Evolutionary conservation across 148 eudicot species (phyloP).

Genomic region (Dianthus caryophyllus): DNA sequence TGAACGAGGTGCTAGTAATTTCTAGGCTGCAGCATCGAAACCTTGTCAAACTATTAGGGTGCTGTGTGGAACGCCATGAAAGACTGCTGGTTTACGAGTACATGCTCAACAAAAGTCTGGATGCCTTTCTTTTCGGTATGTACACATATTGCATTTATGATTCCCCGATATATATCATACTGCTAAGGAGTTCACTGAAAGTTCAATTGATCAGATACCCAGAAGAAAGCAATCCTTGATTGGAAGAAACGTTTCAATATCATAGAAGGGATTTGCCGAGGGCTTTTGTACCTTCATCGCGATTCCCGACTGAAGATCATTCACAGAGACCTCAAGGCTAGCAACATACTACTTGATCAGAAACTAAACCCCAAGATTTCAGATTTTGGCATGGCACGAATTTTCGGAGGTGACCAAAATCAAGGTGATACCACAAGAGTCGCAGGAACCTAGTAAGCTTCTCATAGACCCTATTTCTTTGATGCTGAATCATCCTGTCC

Average conservation of each 20-base stretch:
- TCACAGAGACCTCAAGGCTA: conserved; percentile 50
- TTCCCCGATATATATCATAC: neutral
- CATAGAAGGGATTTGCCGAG: conserved; percentile 55
- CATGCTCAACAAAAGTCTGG: conserved; percentile 53
- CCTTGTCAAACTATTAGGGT: conserved; percentile 47
- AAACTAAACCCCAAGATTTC: conserved; percentile 46
- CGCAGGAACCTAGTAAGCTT: conserved; percentile 64
- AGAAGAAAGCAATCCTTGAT: conserved; percentile 28
- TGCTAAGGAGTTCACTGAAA: neutral
- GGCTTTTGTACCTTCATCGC: conserved; percentile 51
- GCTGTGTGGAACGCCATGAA: conserved; percentile 45
- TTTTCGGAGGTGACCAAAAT: conserved; percentile 45
- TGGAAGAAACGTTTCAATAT: conserved; percentile 45
- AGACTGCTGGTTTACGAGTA: conserved; percentile 44
- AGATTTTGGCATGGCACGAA: conserved; percentile 62
- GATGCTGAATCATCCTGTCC: neutral
- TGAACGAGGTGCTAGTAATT: conserved; percentile 46
- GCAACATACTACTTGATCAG: conserved; percentile 47
- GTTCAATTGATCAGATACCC: neutral
- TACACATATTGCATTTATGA: conserved; percentile 8
- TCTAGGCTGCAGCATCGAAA: conserved; percentile 57
- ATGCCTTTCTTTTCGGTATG: conserved; percentile 47
- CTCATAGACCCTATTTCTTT: neutral
- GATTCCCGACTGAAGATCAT: conserved; percentile 55
- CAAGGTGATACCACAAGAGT: conserved; percentile 50